phyloP scores from a whole-genome alignment of 108 stramenopile genomes.

The Asterionellopsis glacialis region DNA sequence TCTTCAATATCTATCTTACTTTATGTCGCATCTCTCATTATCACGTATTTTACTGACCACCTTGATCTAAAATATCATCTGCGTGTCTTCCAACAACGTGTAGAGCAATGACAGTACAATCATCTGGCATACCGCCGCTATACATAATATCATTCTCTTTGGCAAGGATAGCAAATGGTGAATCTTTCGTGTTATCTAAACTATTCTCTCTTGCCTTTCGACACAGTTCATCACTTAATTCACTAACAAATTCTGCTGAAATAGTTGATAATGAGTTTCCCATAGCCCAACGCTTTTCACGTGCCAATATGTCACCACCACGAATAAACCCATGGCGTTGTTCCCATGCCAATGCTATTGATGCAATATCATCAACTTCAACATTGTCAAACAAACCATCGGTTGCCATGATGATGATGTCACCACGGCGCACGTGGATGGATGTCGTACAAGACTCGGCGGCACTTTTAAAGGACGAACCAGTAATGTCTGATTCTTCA shows the following conservation, averaged over 20 bases:
- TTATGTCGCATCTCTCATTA: neutral
- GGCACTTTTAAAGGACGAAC: slow-evolving; percentile 80
- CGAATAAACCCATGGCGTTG: slow-evolving; percentile 71
- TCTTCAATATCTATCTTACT: too few species aligned
- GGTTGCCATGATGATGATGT: slow-evolving; percentile 93
- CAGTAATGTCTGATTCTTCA: slow-evolving; percentile 43
- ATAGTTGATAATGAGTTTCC: slow-evolving; percentile 53
- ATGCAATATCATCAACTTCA: slow-evolving; percentile 88
- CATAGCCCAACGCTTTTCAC: slow-evolving; percentile 68
- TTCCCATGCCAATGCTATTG: slow-evolving; percentile 88
- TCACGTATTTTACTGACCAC: neutral
- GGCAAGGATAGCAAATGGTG: slow-evolving; percentile 93
- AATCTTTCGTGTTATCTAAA: slow-evolving; percentile 72
- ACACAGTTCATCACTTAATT: slow-evolving; percentile 47
- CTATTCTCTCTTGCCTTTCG: slow-evolving; percentile 78
- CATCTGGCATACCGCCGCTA: slow-evolving; percentile 96
- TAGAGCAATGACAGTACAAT: slow-evolving; percentile 87
- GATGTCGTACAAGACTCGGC: slow-evolving; percentile 85
- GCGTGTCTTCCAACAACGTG: slow-evolving; percentile 65
- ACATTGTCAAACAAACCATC: slow-evolving; percentile 98
- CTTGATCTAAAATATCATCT: neutral
- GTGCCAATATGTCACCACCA: slow-evolving; percentile 53
- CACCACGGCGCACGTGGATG: slow-evolving; percentile 88
- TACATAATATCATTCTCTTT: slow-evolving; percentile 99
- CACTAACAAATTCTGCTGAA: slow-evolving; percentile 34